Percentiles rank a stretch among this genome's conserved stretches.
Evolutionary conservation across 2,329 filamentous ascomycete species (phyloP).

Genomic region (Talaromyces sp.): DNA sequence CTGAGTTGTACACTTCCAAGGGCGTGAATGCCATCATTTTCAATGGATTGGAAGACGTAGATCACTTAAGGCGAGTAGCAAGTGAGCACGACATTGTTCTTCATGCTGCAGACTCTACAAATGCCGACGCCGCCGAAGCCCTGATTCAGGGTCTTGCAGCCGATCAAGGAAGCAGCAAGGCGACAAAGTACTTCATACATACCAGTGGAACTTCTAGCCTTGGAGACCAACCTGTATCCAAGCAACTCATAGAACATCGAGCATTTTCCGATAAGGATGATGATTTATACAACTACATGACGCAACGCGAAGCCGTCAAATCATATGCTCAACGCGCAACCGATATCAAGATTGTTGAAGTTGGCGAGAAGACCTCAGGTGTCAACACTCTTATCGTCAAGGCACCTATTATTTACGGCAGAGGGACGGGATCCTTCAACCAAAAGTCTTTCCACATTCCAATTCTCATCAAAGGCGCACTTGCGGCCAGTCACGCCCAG

Average conservation of each 20-base stretch:
- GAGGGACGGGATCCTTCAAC: conserved; percentile 8
- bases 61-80: not conserved
- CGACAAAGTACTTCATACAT: conserved; percentile 4
- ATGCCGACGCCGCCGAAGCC: not conserved
- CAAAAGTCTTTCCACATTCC: conserved; percentile 6
- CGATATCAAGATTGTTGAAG: not conserved
- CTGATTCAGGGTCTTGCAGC: conserved; percentile 5
- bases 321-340: conserved; percentile 5
- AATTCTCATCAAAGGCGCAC: not conserved
- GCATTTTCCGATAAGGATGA: conserved; percentile 1
- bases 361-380: not conserved
- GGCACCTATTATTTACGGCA: conserved; percentile 5
- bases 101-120: not conserved
- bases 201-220: conserved; percentile 9
- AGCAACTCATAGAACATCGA: not conserved
- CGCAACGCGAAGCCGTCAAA: not conserved
- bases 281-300: conserved; percentile 6
- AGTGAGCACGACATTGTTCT: not conserved
- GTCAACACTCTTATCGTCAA: conserved; percentile 6
- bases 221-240: not conserved
- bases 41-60: not conserved
- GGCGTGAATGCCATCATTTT: not conserved
- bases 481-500: not conserved
- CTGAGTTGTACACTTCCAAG: not conserved
- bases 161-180: not conserved